Conservation (phyloP, 2,329 filamentous ascomycete genomes). For the Pseudogymnoascus sp. region DNA sequence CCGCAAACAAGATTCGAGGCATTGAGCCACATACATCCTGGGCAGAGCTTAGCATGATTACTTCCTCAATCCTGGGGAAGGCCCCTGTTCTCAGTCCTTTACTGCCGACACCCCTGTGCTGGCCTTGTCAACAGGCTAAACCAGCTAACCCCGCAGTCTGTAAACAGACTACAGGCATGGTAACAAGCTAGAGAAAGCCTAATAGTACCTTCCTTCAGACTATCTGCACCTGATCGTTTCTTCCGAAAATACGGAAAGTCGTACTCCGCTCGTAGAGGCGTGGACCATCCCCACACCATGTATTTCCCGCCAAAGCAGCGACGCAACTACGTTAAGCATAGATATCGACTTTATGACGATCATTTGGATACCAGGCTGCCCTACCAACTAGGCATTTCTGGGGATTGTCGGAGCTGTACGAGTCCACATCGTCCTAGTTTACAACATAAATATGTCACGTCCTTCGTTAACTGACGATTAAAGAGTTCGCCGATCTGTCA, state of each 20-base stretch:
- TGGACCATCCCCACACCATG: neutral
- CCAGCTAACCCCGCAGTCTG: neutral
- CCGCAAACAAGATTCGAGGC: neutral
- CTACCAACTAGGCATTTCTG: neutral
- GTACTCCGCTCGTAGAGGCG: neutral
- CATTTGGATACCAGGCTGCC: neutral
- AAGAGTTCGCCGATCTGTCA: neutral
- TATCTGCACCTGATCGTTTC: neutral
- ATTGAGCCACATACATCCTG: neutral
- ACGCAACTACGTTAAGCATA: neutral
- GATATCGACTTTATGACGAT: neutral
- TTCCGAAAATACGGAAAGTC: neutral
- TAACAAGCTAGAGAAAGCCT: neutral
- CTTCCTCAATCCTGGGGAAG: neutral
- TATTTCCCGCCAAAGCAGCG: neutral
- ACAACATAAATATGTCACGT: neutral
- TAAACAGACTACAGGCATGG: neutral
- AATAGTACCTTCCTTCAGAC: neutral
- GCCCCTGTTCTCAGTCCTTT: neutral
- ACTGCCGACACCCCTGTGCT: neutral
- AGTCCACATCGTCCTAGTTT: neutral
- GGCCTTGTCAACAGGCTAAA: neutral
- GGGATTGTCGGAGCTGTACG: neutral
- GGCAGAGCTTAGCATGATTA: neutral
- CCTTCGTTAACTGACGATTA: neutral